phyloP scores from a whole-genome alignment of 2,329 filamentous ascomycete species.

The Fusarium ambrosium region DNA sequence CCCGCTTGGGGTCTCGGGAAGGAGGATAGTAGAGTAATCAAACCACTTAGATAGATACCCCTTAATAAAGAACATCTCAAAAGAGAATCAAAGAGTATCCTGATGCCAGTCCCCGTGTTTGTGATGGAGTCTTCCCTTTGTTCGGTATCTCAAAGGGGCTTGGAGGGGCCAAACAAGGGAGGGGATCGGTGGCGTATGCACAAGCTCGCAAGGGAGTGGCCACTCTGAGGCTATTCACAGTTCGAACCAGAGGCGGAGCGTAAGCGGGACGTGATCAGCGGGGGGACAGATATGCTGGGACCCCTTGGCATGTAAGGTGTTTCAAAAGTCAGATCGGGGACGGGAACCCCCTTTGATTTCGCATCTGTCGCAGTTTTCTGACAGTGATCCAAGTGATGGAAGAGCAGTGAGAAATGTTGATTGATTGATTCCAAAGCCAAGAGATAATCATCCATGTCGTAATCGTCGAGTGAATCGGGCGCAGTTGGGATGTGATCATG shows the following conservation, averaged over 20 bases:
- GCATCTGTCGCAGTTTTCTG: conserved; percentile 20
- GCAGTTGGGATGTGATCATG: background rate
- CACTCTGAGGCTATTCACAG: conserved; percentile 17
- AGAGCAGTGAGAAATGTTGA: background rate
- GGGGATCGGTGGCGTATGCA: background rate
- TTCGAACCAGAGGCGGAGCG: background rate
- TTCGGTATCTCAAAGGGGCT: background rate
- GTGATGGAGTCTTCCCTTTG: background rate
- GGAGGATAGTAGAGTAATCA: background rate
- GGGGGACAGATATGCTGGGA: conserved; percentile 1
- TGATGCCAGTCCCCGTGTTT: background rate
- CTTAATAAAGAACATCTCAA: conserved; percentile 5
- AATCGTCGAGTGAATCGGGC: background rate
- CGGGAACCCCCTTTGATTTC: conserved; percentile 13
- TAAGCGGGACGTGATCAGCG: conserved; percentile 6
- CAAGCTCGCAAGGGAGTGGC: background rate
- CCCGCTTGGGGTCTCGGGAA: conserved; percentile 2
- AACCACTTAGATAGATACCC: conserved; percentile 13
- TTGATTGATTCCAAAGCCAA: background rate
- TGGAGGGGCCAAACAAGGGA: background rate
- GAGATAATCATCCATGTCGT: background rate
- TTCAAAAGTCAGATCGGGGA: conserved; percentile 35
- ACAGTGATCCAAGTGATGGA: background rate
- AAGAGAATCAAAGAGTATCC: background rate
- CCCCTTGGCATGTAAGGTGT: conserved; percentile 26